phyloP scores from a whole-genome alignment of 2,329 filamentous ascomycete genomes.

The Monilinia fructigena region DNA sequence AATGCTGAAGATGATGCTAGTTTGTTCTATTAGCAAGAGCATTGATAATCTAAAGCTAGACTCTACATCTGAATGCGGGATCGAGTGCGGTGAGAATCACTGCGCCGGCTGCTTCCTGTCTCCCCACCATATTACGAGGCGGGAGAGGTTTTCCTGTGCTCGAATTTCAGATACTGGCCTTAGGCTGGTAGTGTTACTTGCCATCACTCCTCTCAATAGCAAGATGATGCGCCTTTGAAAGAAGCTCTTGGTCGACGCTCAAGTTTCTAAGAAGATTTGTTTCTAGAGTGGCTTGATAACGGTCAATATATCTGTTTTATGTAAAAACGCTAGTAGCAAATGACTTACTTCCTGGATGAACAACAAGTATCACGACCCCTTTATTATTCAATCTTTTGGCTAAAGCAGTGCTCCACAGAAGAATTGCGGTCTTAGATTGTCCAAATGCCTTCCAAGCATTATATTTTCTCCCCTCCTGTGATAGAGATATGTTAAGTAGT shows the following conservation, averaged over 20 bases:
- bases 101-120: background rate
- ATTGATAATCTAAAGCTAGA: background rate
- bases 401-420: constrained; percentile 3
- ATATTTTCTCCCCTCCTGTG: background rate
- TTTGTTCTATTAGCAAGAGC: background rate
- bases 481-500: background rate
- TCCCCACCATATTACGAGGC: background rate
- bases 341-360: constrained; percentile 2
- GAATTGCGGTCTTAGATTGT: background rate
- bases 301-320: background rate
- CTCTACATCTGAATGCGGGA: background rate
- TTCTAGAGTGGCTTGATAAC: background rate
- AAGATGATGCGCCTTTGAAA: background rate
- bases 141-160: background rate
- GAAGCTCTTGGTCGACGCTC: background rate
- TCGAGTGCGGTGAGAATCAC: background rate
- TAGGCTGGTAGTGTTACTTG: background rate
- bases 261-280: background rate
- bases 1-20: background rate
- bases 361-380: background rate
- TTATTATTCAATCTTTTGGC: background rate
- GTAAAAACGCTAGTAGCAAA: background rate
- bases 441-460: constrained; percentile 6
- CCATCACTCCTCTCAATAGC: background rate
- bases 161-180: background rate